A percentile compares a stretch with the other conserved stretches of the same genome.
These are phyloP conservation scores for Dactylorhiza incarnata DNA, from an alignment of 106 monocot species.

Conservation along the genomic window DNA sequence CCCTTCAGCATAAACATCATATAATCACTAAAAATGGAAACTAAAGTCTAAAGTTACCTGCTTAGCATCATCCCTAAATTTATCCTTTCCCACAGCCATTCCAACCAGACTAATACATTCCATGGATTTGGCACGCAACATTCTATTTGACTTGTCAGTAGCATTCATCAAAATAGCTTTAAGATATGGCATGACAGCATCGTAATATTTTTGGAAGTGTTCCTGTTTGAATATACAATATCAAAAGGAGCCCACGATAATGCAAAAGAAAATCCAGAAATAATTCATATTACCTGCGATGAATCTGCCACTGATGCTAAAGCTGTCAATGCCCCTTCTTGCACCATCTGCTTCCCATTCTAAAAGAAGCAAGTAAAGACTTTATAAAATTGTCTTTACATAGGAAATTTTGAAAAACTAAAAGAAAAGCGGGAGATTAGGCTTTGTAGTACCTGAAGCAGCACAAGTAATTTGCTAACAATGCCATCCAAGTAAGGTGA, in stretches of 20 bases:
- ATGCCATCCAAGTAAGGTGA: conserved; percentile 91
- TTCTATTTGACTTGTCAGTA: conserved; percentile 88
- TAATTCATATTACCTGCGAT: conserved; percentile 54
- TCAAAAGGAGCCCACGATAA: conserved; percentile 4
- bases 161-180: conserved; percentile 94
- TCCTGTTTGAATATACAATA: conserved; percentile 44
- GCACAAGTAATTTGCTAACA: conserved; percentile 83
- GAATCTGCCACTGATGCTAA: conserved; percentile 99
- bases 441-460: conserved; percentile 54
- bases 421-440: background rate
- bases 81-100: conserved; percentile 96
- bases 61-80: conserved; percentile 89
- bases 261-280: background rate
- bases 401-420: background rate
- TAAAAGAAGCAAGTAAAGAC: conserved; percentile 12
- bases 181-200: conserved; percentile 88
- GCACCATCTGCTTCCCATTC: conserved; percentile 96
- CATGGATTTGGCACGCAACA: conserved; percentile 97
- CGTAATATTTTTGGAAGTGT: conserved; percentile 94
- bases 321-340: conserved; percentile 91
- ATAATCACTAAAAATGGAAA: background rate
- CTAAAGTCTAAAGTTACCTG: conserved; percentile 34
- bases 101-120: conserved; percentile 98
- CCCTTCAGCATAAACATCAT: background rate
- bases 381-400: background rate